Conservation (phyloP, 495 filamentous ascomycete genomes). For the Lichenothelia convexa region DNA sequence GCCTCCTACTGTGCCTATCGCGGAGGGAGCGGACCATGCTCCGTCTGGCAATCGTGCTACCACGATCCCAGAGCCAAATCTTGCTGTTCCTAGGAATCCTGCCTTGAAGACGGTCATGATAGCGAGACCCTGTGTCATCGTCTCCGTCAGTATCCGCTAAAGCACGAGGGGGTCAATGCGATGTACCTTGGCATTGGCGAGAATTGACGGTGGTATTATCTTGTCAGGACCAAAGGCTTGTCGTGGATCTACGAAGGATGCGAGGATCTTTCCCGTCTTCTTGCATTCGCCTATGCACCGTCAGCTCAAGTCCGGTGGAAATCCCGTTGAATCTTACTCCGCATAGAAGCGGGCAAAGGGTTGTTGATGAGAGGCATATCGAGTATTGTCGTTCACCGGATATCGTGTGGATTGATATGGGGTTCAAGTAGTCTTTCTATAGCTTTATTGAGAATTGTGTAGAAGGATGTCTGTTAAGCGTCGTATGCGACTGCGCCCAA, state of each 20-base stretch:
- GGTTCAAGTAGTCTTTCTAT: no score
- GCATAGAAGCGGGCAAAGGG: constrained; percentile 46
- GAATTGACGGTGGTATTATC: constrained; percentile 80
- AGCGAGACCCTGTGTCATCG: constrained; percentile 54
- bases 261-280: constrained; percentile 81
- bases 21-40: constrained; percentile 83
- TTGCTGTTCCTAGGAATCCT: constrained; percentile 80
- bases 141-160: not conserved
- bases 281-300: constrained; percentile 54
- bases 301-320: not conserved
- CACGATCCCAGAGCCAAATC: constrained; percentile 86
- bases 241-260: constrained; percentile 84
- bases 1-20: constrained; percentile 76
- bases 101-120: constrained; percentile 91
- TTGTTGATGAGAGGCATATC: constrained; percentile 40
- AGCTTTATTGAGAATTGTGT: not conserved
- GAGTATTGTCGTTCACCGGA: no score
- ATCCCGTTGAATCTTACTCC: constrained; percentile 23
- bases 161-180: not conserved
- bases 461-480: no score
- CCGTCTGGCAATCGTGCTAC: constrained; percentile 86
- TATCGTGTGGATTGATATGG: no score
- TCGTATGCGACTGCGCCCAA: no score
- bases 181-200: constrained; percentile 76
- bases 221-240: constrained; percentile 96